Conservation (phyloP, 1,284 basidiomycete genomes). For the Ganoderma lucidum region DNA sequence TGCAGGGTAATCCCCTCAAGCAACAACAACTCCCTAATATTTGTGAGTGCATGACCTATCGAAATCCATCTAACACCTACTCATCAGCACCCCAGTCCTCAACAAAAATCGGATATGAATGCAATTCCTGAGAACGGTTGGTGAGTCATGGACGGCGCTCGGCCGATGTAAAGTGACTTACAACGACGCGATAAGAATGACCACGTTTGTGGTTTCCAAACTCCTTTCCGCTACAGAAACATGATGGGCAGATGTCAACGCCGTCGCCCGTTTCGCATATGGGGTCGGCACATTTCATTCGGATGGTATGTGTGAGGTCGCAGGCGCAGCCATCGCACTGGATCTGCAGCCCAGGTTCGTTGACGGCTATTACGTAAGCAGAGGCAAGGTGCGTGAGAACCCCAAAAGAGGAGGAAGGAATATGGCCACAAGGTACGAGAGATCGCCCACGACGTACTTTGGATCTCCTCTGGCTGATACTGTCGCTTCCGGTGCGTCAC, state of each 20-base stretch:
- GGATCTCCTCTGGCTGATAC: slow-evolving; percentile 76
- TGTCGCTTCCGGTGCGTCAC: slow-evolving; percentile 80
- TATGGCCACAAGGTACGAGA: slow-evolving; percentile 38
- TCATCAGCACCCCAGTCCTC: slow-evolving; percentile 99
- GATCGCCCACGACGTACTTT: slow-evolving; percentile 57
- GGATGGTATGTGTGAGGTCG: slow-evolving; percentile 88
- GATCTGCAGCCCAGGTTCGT: slow-evolving; percentile 80
- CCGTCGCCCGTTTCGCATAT: slow-evolving; percentile 80
- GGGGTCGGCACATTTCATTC: slow-evolving; percentile 90
- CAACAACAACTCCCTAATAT: slow-evolving; percentile 83
- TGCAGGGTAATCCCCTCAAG: slow-evolving; percentile 91
- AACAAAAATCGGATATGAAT: slow-evolving; percentile 95
- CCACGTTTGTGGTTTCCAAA: slow-evolving; percentile 87
- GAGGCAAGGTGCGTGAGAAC: slow-evolving; percentile 47
- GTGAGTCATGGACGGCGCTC: slow-evolving; percentile 74
- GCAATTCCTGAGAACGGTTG: slow-evolving; percentile 80
- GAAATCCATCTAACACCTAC: slow-evolving; percentile 51
- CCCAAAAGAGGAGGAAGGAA: slow-evolving; percentile 29
- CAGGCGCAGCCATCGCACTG: slow-evolving; percentile 77
- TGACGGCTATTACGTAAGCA: slow-evolving; percentile 66
- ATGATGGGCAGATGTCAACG: slow-evolving; percentile 88
- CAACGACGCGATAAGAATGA: slow-evolving; percentile 94
- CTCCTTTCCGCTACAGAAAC: slow-evolving; percentile 94
- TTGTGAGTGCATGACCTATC: slow-evolving; percentile 1
- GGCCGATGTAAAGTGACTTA: slow-evolving; percentile 47